These are phyloP conservation scores for Rubroshorea leprosula DNA, from an alignment of 345 rosid genomes.

Conservation along the genomic window DNA sequence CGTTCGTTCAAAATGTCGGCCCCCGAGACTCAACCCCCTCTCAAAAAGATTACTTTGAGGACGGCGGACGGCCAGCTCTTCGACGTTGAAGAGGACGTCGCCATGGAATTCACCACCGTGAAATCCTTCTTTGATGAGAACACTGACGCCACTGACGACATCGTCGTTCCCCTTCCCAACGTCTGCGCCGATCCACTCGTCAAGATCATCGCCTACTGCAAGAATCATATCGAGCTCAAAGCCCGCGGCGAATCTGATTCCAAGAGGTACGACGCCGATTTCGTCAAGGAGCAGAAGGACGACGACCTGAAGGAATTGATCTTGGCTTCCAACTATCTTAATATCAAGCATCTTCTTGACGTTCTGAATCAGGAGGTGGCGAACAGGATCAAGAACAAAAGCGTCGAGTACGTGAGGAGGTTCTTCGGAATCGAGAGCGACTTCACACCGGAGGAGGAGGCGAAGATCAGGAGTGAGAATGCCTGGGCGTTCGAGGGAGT, in stretches of 20 bases:
- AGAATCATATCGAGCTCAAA: slow-evolving; percentile 16
- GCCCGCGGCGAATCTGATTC: background rate
- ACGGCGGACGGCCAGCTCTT: slow-evolving; percentile 12
- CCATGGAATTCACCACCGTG: slow-evolving; percentile 13
- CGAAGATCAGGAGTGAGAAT: slow-evolving; percentile 10
- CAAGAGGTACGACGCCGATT: slow-evolving; percentile 9
- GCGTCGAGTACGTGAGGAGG: slow-evolving; percentile 31
- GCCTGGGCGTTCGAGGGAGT: slow-evolving; percentile 31
- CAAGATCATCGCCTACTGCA: slow-evolving; percentile 22
- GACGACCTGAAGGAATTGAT: slow-evolving; percentile 27
- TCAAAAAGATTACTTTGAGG: slow-evolving; percentile 9
- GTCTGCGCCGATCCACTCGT: slow-evolving; percentile 4
- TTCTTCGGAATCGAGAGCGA: slow-evolving; percentile 37
- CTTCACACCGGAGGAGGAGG: slow-evolving; percentile 38
- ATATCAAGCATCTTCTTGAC: slow-evolving; percentile 29
- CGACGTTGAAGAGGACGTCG: slow-evolving; percentile 11
- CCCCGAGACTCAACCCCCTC: too few relatives aligned
- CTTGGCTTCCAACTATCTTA: slow-evolving; percentile 28
- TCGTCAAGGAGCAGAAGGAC: slow-evolving; percentile 8
- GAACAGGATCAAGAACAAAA: slow-evolving; percentile 32
- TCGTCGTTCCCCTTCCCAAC: slow-evolving; percentile 9
- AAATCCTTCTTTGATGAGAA: slow-evolving; percentile 13
- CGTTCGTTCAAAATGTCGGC: background rate
- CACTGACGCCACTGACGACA: background rate
- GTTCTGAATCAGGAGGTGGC: slow-evolving; percentile 23